Evolutionary conservation across 2,329 filamentous ascomycete genomes (phyloP), one percentile per base, ranked within the genome.

Genomic region (Zalaria obscura): DNA sequence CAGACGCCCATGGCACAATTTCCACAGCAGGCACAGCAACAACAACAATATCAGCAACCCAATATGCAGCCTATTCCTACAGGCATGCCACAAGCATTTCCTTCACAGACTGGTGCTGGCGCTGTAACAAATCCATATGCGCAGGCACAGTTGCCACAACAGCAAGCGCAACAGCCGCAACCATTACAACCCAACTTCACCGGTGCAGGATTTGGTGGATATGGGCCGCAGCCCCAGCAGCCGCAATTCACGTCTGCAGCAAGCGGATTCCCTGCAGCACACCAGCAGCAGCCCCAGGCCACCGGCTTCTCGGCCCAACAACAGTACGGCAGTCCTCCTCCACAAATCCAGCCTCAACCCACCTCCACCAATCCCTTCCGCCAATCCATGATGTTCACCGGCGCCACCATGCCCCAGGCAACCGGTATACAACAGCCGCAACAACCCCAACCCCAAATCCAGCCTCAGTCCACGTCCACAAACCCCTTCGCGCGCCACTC

Each of bases 291-390:
- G 25, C 29, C 40, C 11, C 51, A 52, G 38, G 43, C 41, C 35
- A n/a, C 47, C 40, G 35, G 32, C 32, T 26, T 39, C 35, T 29
- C 43, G 26, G 11, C 38, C 32, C 41, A 53, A 25, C 48, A 61
- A 45, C 60, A 58, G 52, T 18, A 18, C 18, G 18, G 18, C 18
- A 18, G 18, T 18, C 18, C 18, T 18, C 18, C 18, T 18, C 67
- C 52, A 51, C 67, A 54, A 58, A 55, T 66, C 46, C 62, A 53
- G 26, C 47, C 60, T 25, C 69, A 70, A 44, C 72, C 70, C 55
- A 75, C 78, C 52, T 78, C 69, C 25, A 94, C 87, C 5, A 98
- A 98, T 57, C 91, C 91, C 0, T 98, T 98, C 74, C 75, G 91
- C 35, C 82, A 87, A 56, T 95, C 89, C 1, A 89, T 89, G 78